Evolutionary conservation across 169 alveolate genomes (phyloP).

Genomic region (Plasmodium billcollinsi): DNA sequence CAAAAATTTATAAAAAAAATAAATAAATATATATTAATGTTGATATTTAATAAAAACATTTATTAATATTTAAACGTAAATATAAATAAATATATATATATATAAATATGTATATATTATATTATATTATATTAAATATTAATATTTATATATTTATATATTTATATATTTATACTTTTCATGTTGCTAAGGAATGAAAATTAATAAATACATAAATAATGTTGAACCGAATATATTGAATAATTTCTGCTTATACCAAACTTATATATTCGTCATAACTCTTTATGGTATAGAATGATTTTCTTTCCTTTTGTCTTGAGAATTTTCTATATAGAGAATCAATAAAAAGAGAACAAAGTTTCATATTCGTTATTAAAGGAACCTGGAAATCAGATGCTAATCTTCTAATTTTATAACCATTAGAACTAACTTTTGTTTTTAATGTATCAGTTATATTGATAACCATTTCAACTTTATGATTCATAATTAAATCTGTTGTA

Average conservation of each 20-base stretch:
- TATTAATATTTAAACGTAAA: too few species aligned
- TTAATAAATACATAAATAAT: too few species aligned
- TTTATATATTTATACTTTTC: too few species aligned
- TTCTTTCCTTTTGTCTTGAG: constrained; percentile 78
- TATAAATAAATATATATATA: too few species aligned
- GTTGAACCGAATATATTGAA: neutral
- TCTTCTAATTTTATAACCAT: constrained; percentile 85
- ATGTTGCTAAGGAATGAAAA: too few species aligned
- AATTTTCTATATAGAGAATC: constrained; percentile 82
- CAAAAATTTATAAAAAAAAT: too few species aligned
- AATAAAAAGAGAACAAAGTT: constrained; percentile 80
- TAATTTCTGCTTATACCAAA: constrained; percentile 13
- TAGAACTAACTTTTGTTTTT: constrained; percentile 75
- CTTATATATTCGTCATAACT: constrained; percentile 84
- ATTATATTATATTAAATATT: too few species aligned
- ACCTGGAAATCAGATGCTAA: constrained; percentile 82
- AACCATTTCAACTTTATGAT: constrained; percentile 82
- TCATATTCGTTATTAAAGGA: constrained; percentile 78
- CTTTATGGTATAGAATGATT: constrained; percentile 80
- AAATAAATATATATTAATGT: too few species aligned
- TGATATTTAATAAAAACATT: too few species aligned
- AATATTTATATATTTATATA: too few species aligned
- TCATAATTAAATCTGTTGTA: constrained; percentile 78
- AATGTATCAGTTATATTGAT: constrained; percentile 81
- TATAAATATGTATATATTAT: too few species aligned